Percentiles rank a stretch among this genome's conserved stretches.
Evolutionary conservation across 352 stramenopile species (phyloP).

Genomic region (Phytophthora crassamura): DNA sequence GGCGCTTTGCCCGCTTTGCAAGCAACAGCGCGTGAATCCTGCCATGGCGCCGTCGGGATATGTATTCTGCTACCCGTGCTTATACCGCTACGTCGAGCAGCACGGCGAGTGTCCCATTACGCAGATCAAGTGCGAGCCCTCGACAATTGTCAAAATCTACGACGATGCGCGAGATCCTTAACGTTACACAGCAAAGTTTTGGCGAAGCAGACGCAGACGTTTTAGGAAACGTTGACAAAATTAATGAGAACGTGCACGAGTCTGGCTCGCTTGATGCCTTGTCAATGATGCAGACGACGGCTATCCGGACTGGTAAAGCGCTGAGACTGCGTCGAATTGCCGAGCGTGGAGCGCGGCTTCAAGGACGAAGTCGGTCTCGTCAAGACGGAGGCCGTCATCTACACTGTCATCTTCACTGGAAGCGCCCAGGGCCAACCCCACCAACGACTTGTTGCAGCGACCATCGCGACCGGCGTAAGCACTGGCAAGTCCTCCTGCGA

Average conservation of each 20-base stretch:
- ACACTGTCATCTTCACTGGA: background rate
- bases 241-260: background rate
- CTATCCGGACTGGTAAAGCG: background rate
- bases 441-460: conserved; percentile 2
- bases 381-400: conserved; percentile 3
- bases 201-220: conserved; percentile 2
- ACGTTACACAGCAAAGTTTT: conserved; percentile 3
- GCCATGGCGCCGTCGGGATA: conserved; percentile 76
- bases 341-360: conserved; percentile 17
- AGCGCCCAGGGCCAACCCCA: background rate
- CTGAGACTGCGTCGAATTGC: conserved; percentile 17
- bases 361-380: conserved; percentile 8
- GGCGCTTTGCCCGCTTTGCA: conserved; percentile 72
- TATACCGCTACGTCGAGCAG: conserved; percentile 78
- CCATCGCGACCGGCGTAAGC: conserved; percentile 24
- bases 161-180: conserved; percentile 61
- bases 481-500: conserved; percentile 52
- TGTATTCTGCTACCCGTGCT: conserved; percentile 88
- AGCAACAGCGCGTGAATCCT: conserved; percentile 74
- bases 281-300: no score
- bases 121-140: conserved; percentile 70
- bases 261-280: conserved; percentile 1
- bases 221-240: background rate
- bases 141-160: conserved; percentile 84
- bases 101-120: conserved; percentile 81